Evolutionary conservation across 2,329 filamentous ascomycete species (phyloP).

Genomic region (Curvularia spicifera): DNA sequence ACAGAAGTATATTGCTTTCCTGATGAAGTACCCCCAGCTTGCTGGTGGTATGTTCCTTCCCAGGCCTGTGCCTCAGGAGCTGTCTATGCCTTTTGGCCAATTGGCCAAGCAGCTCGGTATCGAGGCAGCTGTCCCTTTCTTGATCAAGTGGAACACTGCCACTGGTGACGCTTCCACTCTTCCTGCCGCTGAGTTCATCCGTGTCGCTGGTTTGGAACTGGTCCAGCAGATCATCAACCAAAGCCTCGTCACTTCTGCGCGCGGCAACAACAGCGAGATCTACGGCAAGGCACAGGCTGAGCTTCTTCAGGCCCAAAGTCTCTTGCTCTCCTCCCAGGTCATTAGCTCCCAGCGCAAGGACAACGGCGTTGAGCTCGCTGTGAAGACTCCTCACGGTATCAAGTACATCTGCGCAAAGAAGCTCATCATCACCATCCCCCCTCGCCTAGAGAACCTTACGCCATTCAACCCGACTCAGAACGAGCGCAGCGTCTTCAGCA

Average conservation of each 20-base stretch:
- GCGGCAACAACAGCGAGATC: slow-evolving; percentile 11
- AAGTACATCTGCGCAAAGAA: slow-evolving; percentile 49
- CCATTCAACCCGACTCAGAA: slow-evolving; percentile 46
- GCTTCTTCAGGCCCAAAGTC: slow-evolving; percentile 12
- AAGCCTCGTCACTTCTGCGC: slow-evolving; percentile 11
- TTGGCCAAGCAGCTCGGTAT: slow-evolving; percentile 59
- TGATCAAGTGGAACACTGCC: not conserved
- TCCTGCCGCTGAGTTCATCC: slow-evolving; percentile 47
- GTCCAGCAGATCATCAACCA: not conserved
- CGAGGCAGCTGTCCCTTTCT: slow-evolving; percentile 35
- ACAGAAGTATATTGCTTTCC: slow-evolving; percentile 32
- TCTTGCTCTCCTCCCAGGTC: slow-evolving; percentile 20
- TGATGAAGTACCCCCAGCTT: slow-evolving; percentile 26
- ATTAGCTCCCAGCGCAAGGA: not conserved
- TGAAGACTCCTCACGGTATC: slow-evolving; percentile 24
- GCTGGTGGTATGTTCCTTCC: slow-evolving; percentile 54
- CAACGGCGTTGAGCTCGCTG: slow-evolving; percentile 3
- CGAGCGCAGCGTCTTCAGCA: slow-evolving; percentile 49
- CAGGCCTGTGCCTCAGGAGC: slow-evolving; percentile 53
- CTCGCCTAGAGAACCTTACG: slow-evolving; percentile 44
- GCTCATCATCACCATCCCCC: slow-evolving; percentile 54
- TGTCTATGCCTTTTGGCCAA: slow-evolving; percentile 57
- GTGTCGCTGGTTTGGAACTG: slow-evolving; percentile 9
- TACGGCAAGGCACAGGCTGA: slow-evolving; percentile 15
- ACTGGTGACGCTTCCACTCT: slow-evolving; percentile 51